A percentile compares a stretch with the other conserved stretches of the same genome.
Evolutionary conservation across 352 stramenopile species (phyloP).

Genomic region (Globisporangium radiosum): DNA sequence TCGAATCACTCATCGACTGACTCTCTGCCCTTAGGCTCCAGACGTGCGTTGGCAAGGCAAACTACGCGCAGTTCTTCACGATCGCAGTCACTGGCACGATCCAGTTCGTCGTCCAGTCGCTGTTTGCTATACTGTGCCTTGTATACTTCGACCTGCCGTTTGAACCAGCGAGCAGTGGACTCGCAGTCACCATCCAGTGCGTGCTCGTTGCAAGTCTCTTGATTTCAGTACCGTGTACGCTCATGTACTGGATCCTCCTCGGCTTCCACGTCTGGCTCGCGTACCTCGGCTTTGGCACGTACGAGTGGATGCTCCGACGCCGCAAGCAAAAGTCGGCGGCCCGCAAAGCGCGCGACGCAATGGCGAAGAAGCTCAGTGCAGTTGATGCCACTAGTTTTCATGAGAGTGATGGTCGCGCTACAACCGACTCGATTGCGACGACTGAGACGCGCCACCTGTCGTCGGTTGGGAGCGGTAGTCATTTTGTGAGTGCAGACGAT

Average conservation of each 20-base stretch:
- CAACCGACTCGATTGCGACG: conserved; percentile 10
- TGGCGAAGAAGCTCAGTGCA: conserved; percentile 14
- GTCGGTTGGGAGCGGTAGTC: conserved; percentile 30
- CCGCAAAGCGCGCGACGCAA: conserved; percentile 18
- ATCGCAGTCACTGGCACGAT: conserved; percentile 54
- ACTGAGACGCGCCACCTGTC: conserved; percentile 23
- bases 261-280: conserved; percentile 79
- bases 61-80: conserved; percentile 86
- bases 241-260: conserved; percentile 84
- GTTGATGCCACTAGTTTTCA: neutral
- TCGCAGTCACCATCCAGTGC: conserved; percentile 26
- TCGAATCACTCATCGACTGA: neutral
- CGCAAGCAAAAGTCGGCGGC: conserved; percentile 61
- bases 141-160: conserved; percentile 50
- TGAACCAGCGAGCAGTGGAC: conserved; percentile 12
- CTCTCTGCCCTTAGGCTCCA: conserved; percentile 45
- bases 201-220: conserved; percentile 43
- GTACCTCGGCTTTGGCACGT: conserved; percentile 77
- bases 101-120: conserved; percentile 61
- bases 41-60: conserved; percentile 74
- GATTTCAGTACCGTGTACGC: conserved; percentile 70
- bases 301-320: conserved; percentile 84
- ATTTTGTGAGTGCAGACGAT: conserved; percentile 25
- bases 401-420: neutral
- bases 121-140: conserved; percentile 42